Evolutionary conservation across 73 alveolate species (phyloP).

Genomic region (Paramecium octaurelia): DNA sequence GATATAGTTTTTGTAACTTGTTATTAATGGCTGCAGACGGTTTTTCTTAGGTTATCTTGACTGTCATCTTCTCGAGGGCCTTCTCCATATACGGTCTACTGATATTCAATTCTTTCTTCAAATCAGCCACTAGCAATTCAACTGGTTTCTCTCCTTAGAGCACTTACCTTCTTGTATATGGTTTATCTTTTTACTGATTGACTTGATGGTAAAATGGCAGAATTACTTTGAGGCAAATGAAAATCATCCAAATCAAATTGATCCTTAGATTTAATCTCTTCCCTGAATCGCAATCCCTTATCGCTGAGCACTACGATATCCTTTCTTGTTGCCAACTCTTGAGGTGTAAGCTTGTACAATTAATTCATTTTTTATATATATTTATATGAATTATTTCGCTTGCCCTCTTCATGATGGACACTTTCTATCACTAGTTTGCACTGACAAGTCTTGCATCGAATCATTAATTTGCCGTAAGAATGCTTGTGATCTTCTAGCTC

Average conservation of each 20-base stretch:
- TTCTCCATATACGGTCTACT: constrained; percentile 8
- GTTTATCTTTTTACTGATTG: neutral
- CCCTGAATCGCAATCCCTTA: neutral
- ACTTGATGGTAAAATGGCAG: neutral
- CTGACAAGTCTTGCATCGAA: neutral
- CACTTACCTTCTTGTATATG: neutral
- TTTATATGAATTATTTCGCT: neutral
- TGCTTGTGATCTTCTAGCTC: neutral
- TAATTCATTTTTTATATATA: neutral
- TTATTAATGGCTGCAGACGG: neutral
- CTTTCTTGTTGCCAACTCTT: neutral
- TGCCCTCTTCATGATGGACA: neutral
- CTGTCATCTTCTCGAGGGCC: neutral
- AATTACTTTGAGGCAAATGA: constrained; percentile 10
- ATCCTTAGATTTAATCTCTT: neutral
- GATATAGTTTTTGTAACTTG: neutral
- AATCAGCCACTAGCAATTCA: neutral
- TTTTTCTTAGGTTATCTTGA: neutral
- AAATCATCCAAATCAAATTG: neutral
- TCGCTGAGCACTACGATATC: neutral
- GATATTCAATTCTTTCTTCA: neutral
- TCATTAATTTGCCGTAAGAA: neutral
- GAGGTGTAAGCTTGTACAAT: neutral
- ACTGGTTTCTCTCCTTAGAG: neutral
- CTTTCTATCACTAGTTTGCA: neutral